phyloP scores from a whole-genome alignment of 2,329 filamentous ascomycete genomes.

The Aulographum hederae region DNA sequence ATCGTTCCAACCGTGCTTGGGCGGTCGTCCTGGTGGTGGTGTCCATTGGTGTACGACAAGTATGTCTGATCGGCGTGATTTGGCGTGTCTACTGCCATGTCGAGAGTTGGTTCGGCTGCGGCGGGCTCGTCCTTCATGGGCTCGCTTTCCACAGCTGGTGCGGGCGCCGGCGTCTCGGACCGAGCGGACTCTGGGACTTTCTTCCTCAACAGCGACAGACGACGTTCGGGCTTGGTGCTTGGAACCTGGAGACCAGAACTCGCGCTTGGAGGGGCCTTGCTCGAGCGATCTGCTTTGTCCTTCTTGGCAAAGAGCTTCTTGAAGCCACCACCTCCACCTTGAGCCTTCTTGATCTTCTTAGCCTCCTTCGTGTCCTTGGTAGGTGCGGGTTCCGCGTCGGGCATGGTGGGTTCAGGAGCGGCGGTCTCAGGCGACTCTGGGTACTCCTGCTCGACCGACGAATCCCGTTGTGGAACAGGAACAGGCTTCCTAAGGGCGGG shows the following conservation, averaged over 20 bases:
- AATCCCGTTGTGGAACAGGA: slow-evolving; percentile 9
- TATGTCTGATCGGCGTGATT: too few species aligned
- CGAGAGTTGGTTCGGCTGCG: not conserved
- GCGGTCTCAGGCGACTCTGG: too few species aligned
- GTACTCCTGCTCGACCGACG: slow-evolving; percentile 4
- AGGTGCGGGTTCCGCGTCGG: not conserved
- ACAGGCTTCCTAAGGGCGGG: slow-evolving; percentile 20
- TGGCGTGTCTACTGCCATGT: not conserved
- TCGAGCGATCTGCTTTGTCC: too few species aligned
- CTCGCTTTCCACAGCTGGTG: slow-evolving; percentile 1
- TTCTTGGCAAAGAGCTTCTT: slow-evolving; percentile 22
- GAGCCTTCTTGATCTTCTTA: slow-evolving; percentile 4
- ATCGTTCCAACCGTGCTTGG: slow-evolving; percentile 39
- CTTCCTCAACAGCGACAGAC: too few species aligned
- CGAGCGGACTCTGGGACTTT: too few species aligned
- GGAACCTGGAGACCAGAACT: too few species aligned
- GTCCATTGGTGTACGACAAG: too few species aligned
- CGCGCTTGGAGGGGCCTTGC: too few species aligned
- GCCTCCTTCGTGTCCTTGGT: not conserved
- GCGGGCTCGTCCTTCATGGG: not conserved
- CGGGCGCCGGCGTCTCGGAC: too few species aligned
- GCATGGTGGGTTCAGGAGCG: too few species aligned
- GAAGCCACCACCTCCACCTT: slow-evolving; percentile 16
- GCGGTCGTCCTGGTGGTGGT: too few species aligned
- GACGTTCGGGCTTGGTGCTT: too few species aligned